Evolutionary conservation across 768 basidiomycete genomes (phyloP).

Genomic region (Pulveroboletus sp.): DNA sequence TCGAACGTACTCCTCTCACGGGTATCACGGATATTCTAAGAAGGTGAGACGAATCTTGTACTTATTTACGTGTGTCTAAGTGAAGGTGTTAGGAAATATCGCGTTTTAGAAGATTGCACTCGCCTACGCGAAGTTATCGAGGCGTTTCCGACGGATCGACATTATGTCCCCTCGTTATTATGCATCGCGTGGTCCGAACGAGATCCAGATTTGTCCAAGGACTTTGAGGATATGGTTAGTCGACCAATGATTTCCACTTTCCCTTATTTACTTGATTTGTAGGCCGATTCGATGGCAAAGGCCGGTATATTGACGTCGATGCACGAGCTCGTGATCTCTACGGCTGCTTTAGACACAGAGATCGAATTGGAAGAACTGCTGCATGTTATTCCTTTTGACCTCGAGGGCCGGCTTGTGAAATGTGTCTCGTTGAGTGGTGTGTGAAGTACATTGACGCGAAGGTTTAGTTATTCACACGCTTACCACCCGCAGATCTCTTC

Average conservation of each 20-base stretch:
- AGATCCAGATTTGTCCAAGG: conserved; percentile 36
- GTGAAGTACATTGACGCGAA: conserved; percentile 16
- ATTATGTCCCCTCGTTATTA: conserved; percentile 60
- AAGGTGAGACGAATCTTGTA: conserved; percentile 38
- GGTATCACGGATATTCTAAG: conserved; percentile 62
- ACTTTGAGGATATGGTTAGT: conserved; percentile 60
- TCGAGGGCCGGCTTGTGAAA: conserved; percentile 52
- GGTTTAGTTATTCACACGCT: neutral
- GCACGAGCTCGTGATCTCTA: conserved; percentile 47
- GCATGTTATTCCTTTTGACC: conserved; percentile 43
- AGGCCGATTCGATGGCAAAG: conserved; percentile 49
- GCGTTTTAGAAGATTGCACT: conserved; percentile 65
- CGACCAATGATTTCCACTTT: neutral
- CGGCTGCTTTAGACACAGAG: conserved; percentile 54
- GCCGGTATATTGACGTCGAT: conserved; percentile 39
- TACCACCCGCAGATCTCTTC: conserved; percentile 21
- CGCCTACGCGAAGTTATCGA: conserved; percentile 63
- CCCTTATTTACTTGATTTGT: conserved; percentile 4
- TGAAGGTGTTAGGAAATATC: conserved; percentile 52
- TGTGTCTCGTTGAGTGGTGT: conserved; percentile 44
- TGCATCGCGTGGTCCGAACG: conserved; percentile 56
- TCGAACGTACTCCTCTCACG: conserved; percentile 67
- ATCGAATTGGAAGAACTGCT: conserved; percentile 45
- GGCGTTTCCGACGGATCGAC: conserved; percentile 46
- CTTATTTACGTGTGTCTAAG: neutral